Evolutionary conservation across 129 eudicot genomes (phyloP), one percentile per base, ranked within the genome.

Genomic region (Chrysanthemum lavandulifolium): DNA sequence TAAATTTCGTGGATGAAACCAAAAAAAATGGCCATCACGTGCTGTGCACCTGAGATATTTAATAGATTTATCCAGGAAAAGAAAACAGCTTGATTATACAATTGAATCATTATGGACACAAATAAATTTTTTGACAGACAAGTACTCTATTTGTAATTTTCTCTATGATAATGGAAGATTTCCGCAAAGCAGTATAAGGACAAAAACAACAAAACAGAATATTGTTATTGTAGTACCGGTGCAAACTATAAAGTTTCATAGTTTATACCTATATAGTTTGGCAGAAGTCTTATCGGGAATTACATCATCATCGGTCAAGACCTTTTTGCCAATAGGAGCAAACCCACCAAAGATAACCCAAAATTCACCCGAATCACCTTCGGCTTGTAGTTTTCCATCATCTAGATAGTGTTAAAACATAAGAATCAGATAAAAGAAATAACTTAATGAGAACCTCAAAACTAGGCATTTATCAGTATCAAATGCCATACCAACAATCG

Each of bases 261-360:
- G 8, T 14, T n/a, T 80, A 27, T 76, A 90, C 99, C 88, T 81
- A 45, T 83, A 88, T 40, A 90, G 96, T 74, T 88, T 85, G 50
- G 93, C 84, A 18, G 94, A 75, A 23, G 94, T 84, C 79, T 76
- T 89, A 61, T 90, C 99, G 0, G 89, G 91, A 76, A 90, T 62
- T 23, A 88, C 50, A 81, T 95, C 99, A 86, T 95, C 99, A 67
- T 95, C 97, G 72, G 79, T 81, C 13, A 85, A 63, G 60, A 95
- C 89, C 83, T 88, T 95, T 80, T 91, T 95, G 60, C 91, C 89
- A 78, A 95, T 90, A 54, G 99, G 99, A 71, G 99, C 99, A 81
- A 90, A 94, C 25, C 99, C 99, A 43, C 99, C 99, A 83, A 94
- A 94, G 62, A 90, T 91, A 77, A 90, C 96, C 99, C 99, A 94